Percentiles rank a stretch among this genome's conserved stretches.
Conservation (phyloP, 202 grass and related monocot genomes). For the Cymbopogon flexuosus region DNA sequence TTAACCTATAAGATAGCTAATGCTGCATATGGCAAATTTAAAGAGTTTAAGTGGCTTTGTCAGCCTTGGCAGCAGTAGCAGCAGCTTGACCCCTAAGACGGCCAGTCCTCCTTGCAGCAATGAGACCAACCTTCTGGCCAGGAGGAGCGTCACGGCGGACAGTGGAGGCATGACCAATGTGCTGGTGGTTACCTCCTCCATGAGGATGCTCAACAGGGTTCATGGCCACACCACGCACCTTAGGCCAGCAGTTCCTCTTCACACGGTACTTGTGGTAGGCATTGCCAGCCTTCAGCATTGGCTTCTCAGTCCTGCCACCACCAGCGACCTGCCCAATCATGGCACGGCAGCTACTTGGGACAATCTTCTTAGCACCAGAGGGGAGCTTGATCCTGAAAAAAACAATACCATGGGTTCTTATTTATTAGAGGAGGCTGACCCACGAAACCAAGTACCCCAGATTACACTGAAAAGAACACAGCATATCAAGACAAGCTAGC, state of each 20-base stretch:
- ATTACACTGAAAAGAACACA: too few relatives aligned
- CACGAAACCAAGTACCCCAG: too few relatives aligned
- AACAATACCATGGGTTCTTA: neutral
- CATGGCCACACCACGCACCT: slow-evolving; percentile 93
- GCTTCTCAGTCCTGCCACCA: slow-evolving; percentile 80
- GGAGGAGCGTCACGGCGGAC: slow-evolving; percentile 75
- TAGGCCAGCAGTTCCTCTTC: slow-evolving; percentile 86
- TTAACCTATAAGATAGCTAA: slow-evolving; percentile 5
- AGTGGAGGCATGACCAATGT: slow-evolving; percentile 77
- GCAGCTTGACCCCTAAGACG: slow-evolving; percentile 82
- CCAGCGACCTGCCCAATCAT: slow-evolving; percentile 83
- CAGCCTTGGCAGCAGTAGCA: slow-evolving; percentile 72
- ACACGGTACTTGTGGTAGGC: slow-evolving; percentile 85
- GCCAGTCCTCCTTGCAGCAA: slow-evolving; percentile 79
- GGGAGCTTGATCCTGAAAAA: slow-evolving; percentile 69
- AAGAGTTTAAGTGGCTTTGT: slow-evolving; percentile 54
- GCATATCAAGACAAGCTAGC: too few relatives aligned
- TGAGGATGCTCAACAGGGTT: slow-evolving; percentile 90
- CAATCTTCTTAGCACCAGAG: slow-evolving; percentile 78
- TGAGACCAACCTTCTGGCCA: slow-evolving; percentile 86
- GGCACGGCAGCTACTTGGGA: slow-evolving; percentile 60
- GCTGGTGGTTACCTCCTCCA: slow-evolving; percentile 85
- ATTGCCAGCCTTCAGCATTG: slow-evolving; percentile 68
- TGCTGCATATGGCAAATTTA: neutral
- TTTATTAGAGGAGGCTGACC: neutral